Evolutionary conservation across 169 alveolate species (phyloP), one percentile per base, ranked within the genome.

Genomic region (Babesia caballi): DNA sequence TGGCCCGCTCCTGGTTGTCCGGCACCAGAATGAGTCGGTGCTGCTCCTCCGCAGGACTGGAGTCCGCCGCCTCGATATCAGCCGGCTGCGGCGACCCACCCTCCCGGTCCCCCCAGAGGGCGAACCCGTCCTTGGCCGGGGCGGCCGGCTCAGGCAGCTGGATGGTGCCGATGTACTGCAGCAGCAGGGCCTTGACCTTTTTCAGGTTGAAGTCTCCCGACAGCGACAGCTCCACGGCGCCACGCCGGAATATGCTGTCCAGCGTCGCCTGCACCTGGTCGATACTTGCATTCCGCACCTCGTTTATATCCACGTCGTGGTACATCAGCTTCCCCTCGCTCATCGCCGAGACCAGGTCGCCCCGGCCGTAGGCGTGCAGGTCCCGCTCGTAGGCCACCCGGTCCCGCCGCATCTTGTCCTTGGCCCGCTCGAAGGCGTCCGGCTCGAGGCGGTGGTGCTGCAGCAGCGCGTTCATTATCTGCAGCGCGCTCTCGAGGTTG

Each of bases 371-470:
- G 17, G 89, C 70, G 87, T 87, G 80, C 19, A 70, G 40, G 66
- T 80, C 82, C 53, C 63, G 82, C 40, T 28, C 27, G 38, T 77
- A 70, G 17, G 25, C 93, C 50, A 98, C 87, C 15, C 96, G 92
- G 40, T 95, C 96, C 14, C 93, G 92, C 70, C 92, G 96, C 33
- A 96, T 87, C 35, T 90, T 82, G 25, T 92, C 92, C 80, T 96
- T 65, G 9, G 84, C 93, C 5, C 93, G 83, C 51, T 60, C 85
- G 25, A 86, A 84, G 46, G 89, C 93, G 41, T 88, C 94, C 42
- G 81, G 85, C 58, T 88, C 90, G n/a, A 89, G 66, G 23, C 46
- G 59, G 57, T 86, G 77, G 30, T 67, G 9, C 27, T 53, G 65
- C 66, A 68, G 46, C 28, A 50, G 50, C 27, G 47, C 23, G 50